phyloP scores from a whole-genome alignment of 2,329 filamentous ascomycete species.

The Alternaria atra region DNA sequence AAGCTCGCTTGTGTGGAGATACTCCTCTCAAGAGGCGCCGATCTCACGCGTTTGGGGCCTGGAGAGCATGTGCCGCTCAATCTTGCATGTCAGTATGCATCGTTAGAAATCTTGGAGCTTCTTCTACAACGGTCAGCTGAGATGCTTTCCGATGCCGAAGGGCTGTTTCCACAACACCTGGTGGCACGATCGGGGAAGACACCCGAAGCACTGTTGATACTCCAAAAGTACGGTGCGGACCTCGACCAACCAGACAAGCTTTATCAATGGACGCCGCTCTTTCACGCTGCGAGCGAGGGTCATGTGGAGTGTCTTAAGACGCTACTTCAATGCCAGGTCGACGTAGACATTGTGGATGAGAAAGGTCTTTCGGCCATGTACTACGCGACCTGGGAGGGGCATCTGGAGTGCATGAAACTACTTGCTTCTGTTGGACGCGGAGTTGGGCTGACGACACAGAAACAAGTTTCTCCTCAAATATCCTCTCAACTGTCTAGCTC shows the following conservation, averaged over 20 bases:
- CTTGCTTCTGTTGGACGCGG: slow-evolving; percentile 66
- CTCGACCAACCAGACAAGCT: slow-evolving; percentile 93
- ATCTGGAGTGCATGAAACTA: slow-evolving; percentile 91
- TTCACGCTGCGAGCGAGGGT: slow-evolving; percentile 95
- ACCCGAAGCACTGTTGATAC: slow-evolving; percentile 78
- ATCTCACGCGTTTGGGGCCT: slow-evolving; percentile 84
- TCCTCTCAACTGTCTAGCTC: slow-evolving; percentile 49
- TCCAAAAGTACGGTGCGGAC: slow-evolving; percentile 87
- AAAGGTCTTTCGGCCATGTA: slow-evolving; percentile 96
- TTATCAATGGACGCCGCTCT: slow-evolving; percentile 96
- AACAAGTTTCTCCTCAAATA: slow-evolving; percentile 54
- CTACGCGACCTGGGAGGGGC: slow-evolving; percentile 97
- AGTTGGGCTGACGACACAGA: slow-evolving; percentile 44
- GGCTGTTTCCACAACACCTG: slow-evolving; percentile 94
- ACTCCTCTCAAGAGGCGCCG: slow-evolving; percentile 79
- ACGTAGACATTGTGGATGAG: slow-evolving; percentile 84
- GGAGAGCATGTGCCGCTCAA: slow-evolving; percentile 94
- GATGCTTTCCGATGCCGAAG: slow-evolving; percentile 94
- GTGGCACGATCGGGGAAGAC: slow-evolving; percentile 89
- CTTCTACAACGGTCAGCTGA: slow-evolving; percentile 81
- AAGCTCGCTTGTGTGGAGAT: slow-evolving; percentile 81
- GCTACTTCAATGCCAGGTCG: slow-evolving; percentile 79
- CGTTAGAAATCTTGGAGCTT: slow-evolving; percentile 82
- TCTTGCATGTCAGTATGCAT: slow-evolving; percentile 92
- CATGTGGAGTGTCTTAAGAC: slow-evolving; percentile 88